phyloP scores from a whole-genome alignment of 2,329 filamentous ascomycete genomes.

The Mollisia scopiformis region DNA sequence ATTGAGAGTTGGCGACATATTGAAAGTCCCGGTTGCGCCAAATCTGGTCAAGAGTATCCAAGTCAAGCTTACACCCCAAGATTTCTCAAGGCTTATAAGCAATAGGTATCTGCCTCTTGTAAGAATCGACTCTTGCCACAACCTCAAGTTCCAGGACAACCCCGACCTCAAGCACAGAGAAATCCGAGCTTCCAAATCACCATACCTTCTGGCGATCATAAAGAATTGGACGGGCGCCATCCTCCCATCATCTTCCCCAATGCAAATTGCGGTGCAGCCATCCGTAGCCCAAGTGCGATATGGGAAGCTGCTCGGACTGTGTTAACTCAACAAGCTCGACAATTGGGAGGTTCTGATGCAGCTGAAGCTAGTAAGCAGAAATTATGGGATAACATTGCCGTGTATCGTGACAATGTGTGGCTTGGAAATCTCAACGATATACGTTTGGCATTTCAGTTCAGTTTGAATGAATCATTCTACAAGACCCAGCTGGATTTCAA shows the following conservation, averaged over 20 bases:
- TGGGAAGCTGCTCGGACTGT: neutral
- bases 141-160: neutral
- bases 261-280: neutral
- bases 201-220: neutral
- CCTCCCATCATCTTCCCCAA: neutral
- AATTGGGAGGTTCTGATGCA: no score
- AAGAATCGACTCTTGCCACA: neutral
- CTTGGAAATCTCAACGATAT: neutral
- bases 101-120: neutral
- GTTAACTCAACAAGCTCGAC: neutral
- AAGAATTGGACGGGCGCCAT: neutral
- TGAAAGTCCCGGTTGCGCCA: neutral
- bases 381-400: neutral
- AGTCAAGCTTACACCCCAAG: neutral
- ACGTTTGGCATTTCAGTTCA: conserved; percentile 3
- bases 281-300: neutral
- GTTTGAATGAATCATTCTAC: neutral
- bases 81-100: neutral
- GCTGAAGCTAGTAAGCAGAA: neutral
- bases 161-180: no score
- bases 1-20: neutral
- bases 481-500: neutral
- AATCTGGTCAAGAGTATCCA: neutral
- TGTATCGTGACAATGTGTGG: neutral
- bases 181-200: neutral